Conservation (phyloP, 768 basidiomycete species). For the Hydnum rufescens region DNA sequence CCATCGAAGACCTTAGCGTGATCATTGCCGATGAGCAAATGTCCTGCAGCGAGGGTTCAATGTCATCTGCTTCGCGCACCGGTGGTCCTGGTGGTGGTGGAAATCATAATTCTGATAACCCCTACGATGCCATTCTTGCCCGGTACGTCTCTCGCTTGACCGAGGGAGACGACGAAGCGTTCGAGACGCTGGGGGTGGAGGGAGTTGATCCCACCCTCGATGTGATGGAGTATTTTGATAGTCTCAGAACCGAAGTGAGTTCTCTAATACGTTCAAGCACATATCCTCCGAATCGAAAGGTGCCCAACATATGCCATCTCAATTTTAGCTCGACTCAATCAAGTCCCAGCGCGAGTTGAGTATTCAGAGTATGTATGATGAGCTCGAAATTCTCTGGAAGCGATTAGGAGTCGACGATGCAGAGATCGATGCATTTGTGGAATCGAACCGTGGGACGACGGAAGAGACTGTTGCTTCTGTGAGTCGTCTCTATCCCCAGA, state of each 20-base stretch:
- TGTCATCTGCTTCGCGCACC: neutral
- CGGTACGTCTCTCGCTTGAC: slow-evolving; percentile 44
- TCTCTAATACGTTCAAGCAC: neutral
- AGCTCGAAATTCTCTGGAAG: slow-evolving; percentile 79
- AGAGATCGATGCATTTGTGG: slow-evolving; percentile 86
- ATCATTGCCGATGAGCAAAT: neutral
- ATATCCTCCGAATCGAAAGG: neutral
- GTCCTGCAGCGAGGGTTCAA: neutral
- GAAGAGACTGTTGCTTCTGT: slow-evolving; percentile 53
- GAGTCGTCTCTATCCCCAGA: no score
- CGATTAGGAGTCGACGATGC: slow-evolving; percentile 59
- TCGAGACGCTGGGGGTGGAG: slow-evolving; percentile 37
- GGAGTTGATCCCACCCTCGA: slow-evolving; percentile 59
- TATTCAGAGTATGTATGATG: slow-evolving; percentile 88
- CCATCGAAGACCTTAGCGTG: slow-evolving; percentile 10
- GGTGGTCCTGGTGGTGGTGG: no score
- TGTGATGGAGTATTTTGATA: slow-evolving; percentile 53
- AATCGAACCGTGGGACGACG: slow-evolving; percentile 60
- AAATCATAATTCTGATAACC: slow-evolving; percentile 4
- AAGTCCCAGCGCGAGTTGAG: slow-evolving; percentile 58
- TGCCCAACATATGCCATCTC: neutral
- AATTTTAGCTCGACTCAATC: slow-evolving; percentile 36
- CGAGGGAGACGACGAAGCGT: slow-evolving; percentile 31
- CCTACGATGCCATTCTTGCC: slow-evolving; percentile 34
- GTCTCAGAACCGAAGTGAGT: slow-evolving; percentile 26